Evolutionary conservation across 331 rosid species (phyloP).

Genomic region (Erythrophleum ivorense): DNA sequence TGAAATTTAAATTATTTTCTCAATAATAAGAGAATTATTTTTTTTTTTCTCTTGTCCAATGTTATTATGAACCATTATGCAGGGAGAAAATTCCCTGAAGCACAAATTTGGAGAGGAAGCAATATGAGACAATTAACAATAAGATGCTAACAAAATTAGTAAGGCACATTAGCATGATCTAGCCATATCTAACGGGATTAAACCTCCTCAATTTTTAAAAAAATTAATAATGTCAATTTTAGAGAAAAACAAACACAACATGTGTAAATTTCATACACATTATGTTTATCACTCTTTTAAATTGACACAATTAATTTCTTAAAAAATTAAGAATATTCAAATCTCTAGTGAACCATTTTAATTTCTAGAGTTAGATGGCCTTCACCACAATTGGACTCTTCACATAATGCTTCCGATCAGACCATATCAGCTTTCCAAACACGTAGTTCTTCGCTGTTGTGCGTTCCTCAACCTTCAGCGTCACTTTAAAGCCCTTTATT

Average conservation of each 20-base stretch:
- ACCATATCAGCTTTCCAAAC: slow-evolving; percentile 79
- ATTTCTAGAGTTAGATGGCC: slow-evolving; percentile 43
- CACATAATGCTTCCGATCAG: slow-evolving; percentile 79
- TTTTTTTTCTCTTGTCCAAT: background rate
- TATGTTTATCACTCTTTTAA: background rate
- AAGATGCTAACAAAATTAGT: background rate
- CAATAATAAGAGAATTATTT: background rate
- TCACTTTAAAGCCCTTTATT: slow-evolving; percentile 63
- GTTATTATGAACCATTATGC: background rate
- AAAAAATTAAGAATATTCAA: background rate
- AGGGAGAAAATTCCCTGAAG: background rate
- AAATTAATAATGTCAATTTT: background rate
- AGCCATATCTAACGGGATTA: background rate
- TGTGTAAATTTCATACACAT: background rate
- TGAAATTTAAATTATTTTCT: background rate
- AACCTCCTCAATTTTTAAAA: background rate
- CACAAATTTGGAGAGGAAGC: background rate
- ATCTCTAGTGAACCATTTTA: background rate
- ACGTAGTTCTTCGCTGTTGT: slow-evolving; percentile 51
- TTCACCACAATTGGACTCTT: slow-evolving; percentile 81
- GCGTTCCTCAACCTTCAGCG: slow-evolving; percentile 46
- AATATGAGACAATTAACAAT: background rate
- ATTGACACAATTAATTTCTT: background rate
- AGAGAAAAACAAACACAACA: background rate
- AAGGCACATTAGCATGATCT: background rate